Evolutionary conservation across 2,329 filamentous ascomycete species (phyloP).

Genomic region (Sporothrix luriei): DNA sequence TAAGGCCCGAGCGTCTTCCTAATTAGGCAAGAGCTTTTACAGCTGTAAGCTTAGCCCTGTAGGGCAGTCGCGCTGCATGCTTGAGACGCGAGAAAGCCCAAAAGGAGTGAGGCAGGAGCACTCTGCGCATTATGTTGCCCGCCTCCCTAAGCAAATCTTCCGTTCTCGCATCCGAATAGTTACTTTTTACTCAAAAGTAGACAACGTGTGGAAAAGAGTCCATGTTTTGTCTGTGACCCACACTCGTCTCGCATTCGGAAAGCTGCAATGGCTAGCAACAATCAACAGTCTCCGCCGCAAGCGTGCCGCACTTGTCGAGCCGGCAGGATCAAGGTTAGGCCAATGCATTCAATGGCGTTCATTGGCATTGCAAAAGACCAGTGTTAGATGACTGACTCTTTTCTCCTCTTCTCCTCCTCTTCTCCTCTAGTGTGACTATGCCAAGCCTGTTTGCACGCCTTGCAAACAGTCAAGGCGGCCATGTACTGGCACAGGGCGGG

Average conservation of each 20-base stretch:
- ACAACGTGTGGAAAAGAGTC: no score
- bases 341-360: no score
- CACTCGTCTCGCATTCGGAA: background rate
- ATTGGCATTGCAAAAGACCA: no score
- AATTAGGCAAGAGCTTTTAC: background rate
- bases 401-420: no score
- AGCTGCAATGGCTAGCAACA: background rate
- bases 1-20: constrained; percentile 25
- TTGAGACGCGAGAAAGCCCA: background rate
- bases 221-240: background rate
- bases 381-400: no score
- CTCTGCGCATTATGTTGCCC: no score
- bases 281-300: background rate
- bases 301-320: background rate
- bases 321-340: background rate
- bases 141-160: no score
- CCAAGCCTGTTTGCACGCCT: constrained; percentile 17
- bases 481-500: constrained; percentile 8
- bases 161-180: background rate
- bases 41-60: background rate
- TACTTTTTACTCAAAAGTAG: no score
- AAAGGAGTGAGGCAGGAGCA: background rate
- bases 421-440: constrained; percentile 24
- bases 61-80: constrained; percentile 6
- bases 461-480: background rate